Percentiles rank a stretch among this genome's conserved stretches.
Conservation (phyloP, 2,329 filamentous ascomycete species). For the Trichoderma citrinoviride region DNA sequence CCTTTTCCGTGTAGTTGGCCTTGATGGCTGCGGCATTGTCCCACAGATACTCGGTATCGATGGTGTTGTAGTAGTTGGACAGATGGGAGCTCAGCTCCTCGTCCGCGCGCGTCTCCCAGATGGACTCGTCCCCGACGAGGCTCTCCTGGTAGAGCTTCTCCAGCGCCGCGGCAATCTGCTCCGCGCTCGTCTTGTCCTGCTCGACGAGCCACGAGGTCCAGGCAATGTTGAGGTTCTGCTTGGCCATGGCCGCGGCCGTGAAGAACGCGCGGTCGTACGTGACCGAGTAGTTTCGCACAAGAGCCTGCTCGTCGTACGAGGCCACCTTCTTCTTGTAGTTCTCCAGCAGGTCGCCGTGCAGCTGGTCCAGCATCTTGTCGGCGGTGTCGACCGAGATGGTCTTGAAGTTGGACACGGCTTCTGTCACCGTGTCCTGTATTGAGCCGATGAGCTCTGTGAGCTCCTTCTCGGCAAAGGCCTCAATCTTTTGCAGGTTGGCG, state of each 20-base stretch:
- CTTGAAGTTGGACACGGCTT: background rate
- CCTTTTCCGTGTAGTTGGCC: conserved; percentile 6
- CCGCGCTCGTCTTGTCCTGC: background rate
- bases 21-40: conserved; percentile 11
- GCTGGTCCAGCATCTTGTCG: conserved; percentile 9
- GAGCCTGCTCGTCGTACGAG: conserved; percentile 16
- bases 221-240: conserved; percentile 5
- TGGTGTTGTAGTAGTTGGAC: conserved; percentile 12
- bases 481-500: conserved; percentile 16
- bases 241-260: conserved; percentile 7
- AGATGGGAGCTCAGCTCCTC: conserved; percentile 15
- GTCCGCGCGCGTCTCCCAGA: conserved; percentile 14
- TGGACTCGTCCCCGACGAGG: conserved; percentile 2
- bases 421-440: conserved; percentile 1
- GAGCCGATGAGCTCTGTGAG: conserved; percentile 9
- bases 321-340: conserved; percentile 15
- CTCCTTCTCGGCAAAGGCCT: conserved; percentile 12
- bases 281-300: conserved; percentile 11
- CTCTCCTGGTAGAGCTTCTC: conserved; percentile 5
- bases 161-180: background rate
- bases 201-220: conserved; percentile 16
- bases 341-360: conserved; percentile 11
- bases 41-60: conserved; percentile 17
- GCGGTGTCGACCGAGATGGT: conserved; percentile 6
- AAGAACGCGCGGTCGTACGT: conserved; percentile 17